Evolutionary conservation across 2,329 filamentous ascomycete genomes (phyloP).

Genomic region (Fusarium tupiense): DNA sequence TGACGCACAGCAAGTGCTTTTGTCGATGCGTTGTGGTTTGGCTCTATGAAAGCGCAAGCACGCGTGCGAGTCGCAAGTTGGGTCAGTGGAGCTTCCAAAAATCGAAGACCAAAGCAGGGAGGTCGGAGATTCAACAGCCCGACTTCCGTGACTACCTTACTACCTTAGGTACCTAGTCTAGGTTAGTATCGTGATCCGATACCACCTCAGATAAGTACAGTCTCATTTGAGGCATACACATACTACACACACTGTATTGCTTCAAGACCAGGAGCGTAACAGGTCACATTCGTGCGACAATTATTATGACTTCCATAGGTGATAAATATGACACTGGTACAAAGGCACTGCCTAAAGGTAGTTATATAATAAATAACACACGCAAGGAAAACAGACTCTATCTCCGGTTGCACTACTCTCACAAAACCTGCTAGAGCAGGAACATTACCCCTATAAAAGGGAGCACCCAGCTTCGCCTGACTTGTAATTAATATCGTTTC

Average conservation of each 20-base stretch:
- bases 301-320: neutral
- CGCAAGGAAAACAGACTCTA: neutral
- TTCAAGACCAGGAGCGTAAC: neutral
- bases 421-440: neutral
- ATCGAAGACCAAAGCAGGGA: constrained; percentile 6
- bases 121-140: constrained; percentile 39
- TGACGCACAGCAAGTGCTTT: constrained; percentile 14
- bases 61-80: constrained; percentile 37
- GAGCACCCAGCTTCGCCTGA: neutral
- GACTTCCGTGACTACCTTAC: constrained; percentile 14
- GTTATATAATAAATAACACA: constrained; percentile 13
- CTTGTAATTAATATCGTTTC: neutral
- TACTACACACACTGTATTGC: neutral
- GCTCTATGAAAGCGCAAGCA: constrained; percentile 32
- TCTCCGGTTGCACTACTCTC: neutral
- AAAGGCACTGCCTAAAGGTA: neutral
- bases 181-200: neutral
- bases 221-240: neutral
- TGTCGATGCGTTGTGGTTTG: constrained; percentile 4
- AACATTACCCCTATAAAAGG: neutral
- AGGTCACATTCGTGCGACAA: neutral
- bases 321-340: neutral
- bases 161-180: too few relatives aligned
- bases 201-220: constrained; percentile 29
- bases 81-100: constrained; percentile 13